These are phyloP conservation scores for Lasiosphaeriaceae sp. DNA, from an alignment of 495 filamentous ascomycete species.

Conservation along the genomic window DNA sequence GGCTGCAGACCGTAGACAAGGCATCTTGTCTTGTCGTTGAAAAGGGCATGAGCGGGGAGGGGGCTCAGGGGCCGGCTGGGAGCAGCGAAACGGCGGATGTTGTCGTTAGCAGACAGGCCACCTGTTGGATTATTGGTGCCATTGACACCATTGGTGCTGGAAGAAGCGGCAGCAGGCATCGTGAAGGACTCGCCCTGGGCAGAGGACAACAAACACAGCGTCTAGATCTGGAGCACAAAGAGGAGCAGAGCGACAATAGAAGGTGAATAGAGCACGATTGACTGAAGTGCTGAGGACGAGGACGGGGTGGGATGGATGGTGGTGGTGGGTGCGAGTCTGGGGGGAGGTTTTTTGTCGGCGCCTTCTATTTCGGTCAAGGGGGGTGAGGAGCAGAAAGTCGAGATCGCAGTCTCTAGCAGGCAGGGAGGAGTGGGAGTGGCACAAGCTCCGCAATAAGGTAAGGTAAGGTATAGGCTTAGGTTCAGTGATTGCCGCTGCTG, in stretches of 20 bases:
- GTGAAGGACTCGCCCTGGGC: slow-evolving; percentile 10
- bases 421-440: slow-evolving; percentile 1
- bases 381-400: slow-evolving; percentile 4
- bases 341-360: slow-evolving; percentile 27
- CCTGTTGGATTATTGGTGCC: slow-evolving; percentile 25
- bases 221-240: too few relatives aligned
- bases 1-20: slow-evolving; percentile 99
- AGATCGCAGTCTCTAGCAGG: neutral
- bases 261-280: neutral
- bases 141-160: slow-evolving; percentile 38
- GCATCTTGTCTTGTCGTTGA: slow-evolving; percentile 99
- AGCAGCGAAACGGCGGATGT: slow-evolving; percentile 93
- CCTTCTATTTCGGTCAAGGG: slow-evolving; percentile 19
- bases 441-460: slow-evolving; percentile 18
- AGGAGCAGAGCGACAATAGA: too few relatives aligned
- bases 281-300: slow-evolving; percentile 8
- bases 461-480: slow-evolving; percentile 1
- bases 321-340: slow-evolving; percentile 16
- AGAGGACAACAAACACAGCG: neutral
- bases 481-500: slow-evolving; percentile 13
- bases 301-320: slow-evolving; percentile 8
- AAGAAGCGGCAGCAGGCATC: slow-evolving; percentile 43
- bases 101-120: slow-evolving; percentile 81
- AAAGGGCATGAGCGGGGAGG: slow-evolving; percentile 75
- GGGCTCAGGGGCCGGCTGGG: slow-evolving; percentile 91